Base-by-base conservation (phyloP, 1,139 yeast species). In the Suhomyces ambrosiae region DNA sequence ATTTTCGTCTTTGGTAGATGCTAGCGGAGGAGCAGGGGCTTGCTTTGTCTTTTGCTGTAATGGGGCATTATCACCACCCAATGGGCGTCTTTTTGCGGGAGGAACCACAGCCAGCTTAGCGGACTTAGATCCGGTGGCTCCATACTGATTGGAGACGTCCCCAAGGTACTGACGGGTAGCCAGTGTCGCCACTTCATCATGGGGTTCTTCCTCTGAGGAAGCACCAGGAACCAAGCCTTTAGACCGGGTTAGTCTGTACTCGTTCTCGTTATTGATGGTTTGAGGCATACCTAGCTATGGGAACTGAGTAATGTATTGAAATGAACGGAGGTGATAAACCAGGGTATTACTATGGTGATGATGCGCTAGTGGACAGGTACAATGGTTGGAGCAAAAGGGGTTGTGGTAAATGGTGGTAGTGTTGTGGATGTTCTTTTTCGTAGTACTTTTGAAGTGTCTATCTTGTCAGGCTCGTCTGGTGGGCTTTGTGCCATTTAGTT, bases 111-210 rank as follows among this genome's bases (percentile, higher is more conserved):
- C 17, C 10, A 18, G 15, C 27, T 42, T 43, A 12, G 49, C 38
- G 14, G 46, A 24, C 35, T 37, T 43, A 30, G 24, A 28, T 3
- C 41, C 47, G 10, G 42, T 12, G 10, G 35, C 46, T 2, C 66
- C 70, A 42, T 60, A 63, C 38, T 68, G 73, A 42, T 65, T 63
- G 30, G 75, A 67, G 10, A 70, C 68, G 45, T 70, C 74, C n/a
- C 67, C 71, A 38, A 70, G 52, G 44, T 60, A 63, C 33, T 54
- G 64, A 40, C 75, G 61, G 30, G 49, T 39, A 7, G 33, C 33
- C n/a, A 26, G 10, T 8, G 11, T 45, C 30, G 38, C 29, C 9
- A 40, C 43, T 50, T 12, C 41, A 46, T 28, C 16, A 28, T 34
- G 28, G 27, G 19, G 35, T 25, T 26, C 27, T 28, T 28, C 35